These are phyloP conservation scores for Castanea sativa DNA, from an alignment of 306 rosid genomes.

Conservation along the genomic window DNA sequence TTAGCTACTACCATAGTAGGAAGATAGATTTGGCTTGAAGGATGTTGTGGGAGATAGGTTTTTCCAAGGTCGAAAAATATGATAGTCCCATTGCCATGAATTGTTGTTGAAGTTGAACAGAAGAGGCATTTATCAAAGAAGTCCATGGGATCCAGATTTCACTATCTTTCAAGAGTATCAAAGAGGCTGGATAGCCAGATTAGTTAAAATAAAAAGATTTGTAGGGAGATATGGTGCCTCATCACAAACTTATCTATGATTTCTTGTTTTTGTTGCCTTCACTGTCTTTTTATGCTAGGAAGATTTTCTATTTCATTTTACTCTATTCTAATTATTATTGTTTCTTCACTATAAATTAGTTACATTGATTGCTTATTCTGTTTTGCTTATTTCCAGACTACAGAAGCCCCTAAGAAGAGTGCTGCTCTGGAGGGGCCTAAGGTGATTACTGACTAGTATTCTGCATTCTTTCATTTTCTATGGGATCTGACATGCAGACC, in stretches of 20 bases:
- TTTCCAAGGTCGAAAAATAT: not conserved
- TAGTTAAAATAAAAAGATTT: not conserved
- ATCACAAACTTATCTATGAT: not conserved
- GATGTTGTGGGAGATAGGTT: not conserved
- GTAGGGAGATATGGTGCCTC: not conserved
- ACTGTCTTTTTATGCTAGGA: not conserved
- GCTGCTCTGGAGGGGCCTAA: conserved; percentile 15
- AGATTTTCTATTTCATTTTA: not conserved
- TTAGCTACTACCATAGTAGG: not conserved
- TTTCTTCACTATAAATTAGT: not conserved
- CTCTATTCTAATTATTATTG: not conserved
- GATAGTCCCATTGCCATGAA: not conserved
- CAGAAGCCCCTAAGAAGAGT: not conserved
- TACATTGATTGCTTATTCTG: not conserved
- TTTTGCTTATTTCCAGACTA: not conserved
- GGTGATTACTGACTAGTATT: conserved; percentile 22
- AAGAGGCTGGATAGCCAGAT: not conserved
- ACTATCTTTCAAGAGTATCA: not conserved
- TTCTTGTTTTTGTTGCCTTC: not conserved
- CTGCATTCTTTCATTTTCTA: not conserved
- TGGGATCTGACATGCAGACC: not conserved
- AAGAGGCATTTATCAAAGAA: not conserved
- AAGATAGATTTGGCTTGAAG: not conserved
- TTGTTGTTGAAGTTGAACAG: not conserved
- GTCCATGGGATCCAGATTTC: not conserved